Conservation (phyloP, 169 alveolate species). For the Cryptosporidium muris region DNA sequence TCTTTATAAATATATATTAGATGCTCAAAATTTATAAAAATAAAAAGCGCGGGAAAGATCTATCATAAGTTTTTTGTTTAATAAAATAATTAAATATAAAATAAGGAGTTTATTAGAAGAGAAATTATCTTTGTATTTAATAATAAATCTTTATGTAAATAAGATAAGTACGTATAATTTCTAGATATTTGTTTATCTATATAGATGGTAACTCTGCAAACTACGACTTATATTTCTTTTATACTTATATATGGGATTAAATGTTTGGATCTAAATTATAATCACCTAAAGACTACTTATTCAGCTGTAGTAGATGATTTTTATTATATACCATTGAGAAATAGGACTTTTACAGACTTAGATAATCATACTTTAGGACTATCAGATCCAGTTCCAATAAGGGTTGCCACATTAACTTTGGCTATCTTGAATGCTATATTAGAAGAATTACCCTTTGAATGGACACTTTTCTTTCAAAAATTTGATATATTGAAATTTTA, state of each 20-base stretch:
- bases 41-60: too few species aligned
- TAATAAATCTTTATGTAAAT: too few species aligned
- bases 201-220: not conserved
- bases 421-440: slow-evolving; percentile 21
- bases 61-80: too few species aligned
- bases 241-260: not conserved
- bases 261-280: not conserved
- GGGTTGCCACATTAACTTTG: slow-evolving; percentile 39
- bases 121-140: too few species aligned
- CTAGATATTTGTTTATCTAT: too few species aligned
- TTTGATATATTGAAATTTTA: slow-evolving; percentile 43
- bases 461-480: slow-evolving; percentile 10
- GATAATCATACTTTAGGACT: slow-evolving; percentile 9
- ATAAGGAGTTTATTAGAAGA: too few species aligned
- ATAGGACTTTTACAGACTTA: not conserved
- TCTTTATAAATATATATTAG: too few species aligned
- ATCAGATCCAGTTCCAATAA: slow-evolving; percentile 60
- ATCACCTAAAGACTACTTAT: not conserved
- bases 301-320: not conserved
- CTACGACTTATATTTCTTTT: not conserved
- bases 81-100: too few species aligned
- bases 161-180: too few species aligned
- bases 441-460: slow-evolving; percentile 20
- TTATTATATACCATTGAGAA: not conserved
- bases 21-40: too few species aligned